Evolutionary conservation across 257 asterid genomes (phyloP), one percentile per base, ranked within the genome.

Genomic region (Nicotiana noctiflora): DNA sequence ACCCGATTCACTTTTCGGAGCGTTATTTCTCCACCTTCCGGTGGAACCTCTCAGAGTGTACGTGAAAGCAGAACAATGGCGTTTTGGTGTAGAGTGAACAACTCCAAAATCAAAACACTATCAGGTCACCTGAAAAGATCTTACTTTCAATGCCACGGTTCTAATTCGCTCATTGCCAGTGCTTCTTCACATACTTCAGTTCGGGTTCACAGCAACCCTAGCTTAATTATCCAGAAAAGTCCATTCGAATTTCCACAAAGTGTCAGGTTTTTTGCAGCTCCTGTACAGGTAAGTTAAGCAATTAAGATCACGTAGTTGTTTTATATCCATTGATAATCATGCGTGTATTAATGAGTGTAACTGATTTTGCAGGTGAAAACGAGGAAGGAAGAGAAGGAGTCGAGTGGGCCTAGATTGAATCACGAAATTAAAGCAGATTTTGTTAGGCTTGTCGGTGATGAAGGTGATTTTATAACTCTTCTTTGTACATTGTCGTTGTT

Each of bases 391-490:
- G 90, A 87, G 77, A 87, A 81, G 88, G 91, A 90, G 8, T 7
- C 84, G 5, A 61, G 77, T 55, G 93, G 90, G 65, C 91, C 90
- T 21, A 91, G 87, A 86, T 44, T 95, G 92, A 95, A 95, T 74
- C 93, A 89, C 72, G 75, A 90, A 70, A 90, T 95, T 81, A 88
- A 86, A 15, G 88, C 90, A 15, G 89, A 87, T 27, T 62, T 59
- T 31, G 76, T 95, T 84, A 89, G 98, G 88, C 97, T 95, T 44
- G 94, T 95, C 67, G 62, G 84, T 15, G 97, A 89, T 37, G 92
- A 92, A 86, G 98, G 98, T 93, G 51, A 46, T 63, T 46, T 49
- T 72, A 79, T 34, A 32, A 31, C 67, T 59, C 13, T 34, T n/a
- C 55, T 1, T 55, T 55, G 8, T 77, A 6, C 17, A 32, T n/a